Percentiles rank a stretch among this genome's conserved stretches.
Evolutionary conservation across 257 asterid genomes (phyloP).

Genomic region (Parsonsia alboflavescens): DNA sequence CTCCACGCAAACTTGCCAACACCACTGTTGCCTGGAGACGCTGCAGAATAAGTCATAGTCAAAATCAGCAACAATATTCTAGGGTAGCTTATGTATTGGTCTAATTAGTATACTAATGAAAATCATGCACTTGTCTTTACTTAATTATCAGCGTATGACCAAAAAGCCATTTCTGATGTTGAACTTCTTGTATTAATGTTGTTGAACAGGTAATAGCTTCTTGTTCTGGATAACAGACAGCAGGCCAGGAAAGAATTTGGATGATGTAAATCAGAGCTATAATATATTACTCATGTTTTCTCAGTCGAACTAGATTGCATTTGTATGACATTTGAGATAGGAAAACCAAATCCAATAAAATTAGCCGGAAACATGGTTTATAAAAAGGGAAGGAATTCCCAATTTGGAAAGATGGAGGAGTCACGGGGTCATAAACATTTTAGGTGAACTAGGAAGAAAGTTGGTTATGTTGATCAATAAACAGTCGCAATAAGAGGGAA

Average conservation of each 20-base stretch:
- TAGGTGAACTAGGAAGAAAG: not conserved
- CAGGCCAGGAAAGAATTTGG: not conserved
- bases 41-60: slow-evolving; percentile 18
- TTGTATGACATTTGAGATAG: not conserved
- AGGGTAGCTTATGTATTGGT: not conserved
- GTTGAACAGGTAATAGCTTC: not conserved
- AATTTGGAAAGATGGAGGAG: not conserved
- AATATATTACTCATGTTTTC: not conserved
- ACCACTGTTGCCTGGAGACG: slow-evolving; percentile 28
- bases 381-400: too few relatives aligned
- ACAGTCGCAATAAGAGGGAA: not conserved
- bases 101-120: not conserved
- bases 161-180: not conserved
- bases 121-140: not conserved
- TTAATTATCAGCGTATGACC: not conserved
- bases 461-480: not conserved
- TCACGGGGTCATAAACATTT: not conserved
- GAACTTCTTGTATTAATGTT: not conserved
- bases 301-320: not conserved
- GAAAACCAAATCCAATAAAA: not conserved
- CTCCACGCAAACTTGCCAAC: slow-evolving; percentile 34
- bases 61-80: not conserved
- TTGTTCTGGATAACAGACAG: not conserved
- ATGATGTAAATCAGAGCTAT: not conserved
- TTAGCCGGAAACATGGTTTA: not conserved